These are phyloP conservation scores for Botrytis sinoallii DNA, from an alignment of 2,329 filamentous ascomycete genomes.

Conservation along the genomic window DNA sequence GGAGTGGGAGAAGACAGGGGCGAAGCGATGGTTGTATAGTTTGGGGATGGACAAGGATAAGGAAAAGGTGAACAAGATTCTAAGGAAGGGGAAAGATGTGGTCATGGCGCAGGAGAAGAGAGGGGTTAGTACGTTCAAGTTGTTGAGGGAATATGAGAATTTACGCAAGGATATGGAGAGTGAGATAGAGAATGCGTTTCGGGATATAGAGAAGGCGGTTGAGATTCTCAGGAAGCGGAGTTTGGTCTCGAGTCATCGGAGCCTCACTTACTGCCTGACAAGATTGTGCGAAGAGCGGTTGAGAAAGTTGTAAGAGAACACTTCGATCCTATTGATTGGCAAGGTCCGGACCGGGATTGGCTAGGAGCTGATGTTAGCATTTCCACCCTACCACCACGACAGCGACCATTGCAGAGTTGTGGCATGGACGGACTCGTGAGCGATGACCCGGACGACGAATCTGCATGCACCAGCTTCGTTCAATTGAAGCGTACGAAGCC, in stretches of 20 bases:
- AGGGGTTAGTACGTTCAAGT: background rate
- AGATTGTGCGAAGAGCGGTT: background rate
- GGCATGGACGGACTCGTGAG: background rate
- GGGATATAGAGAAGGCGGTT: background rate
- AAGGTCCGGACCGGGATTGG: constrained; percentile 7
- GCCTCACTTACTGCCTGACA: background rate
- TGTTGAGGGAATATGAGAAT: constrained; percentile 4
- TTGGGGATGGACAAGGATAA: constrained; percentile 5
- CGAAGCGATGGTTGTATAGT: background rate
- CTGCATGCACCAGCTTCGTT: background rate
- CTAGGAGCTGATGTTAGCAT: background rate
- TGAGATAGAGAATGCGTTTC: background rate
- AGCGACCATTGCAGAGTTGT: background rate
- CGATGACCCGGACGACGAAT: background rate
- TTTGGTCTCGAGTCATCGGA: background rate
- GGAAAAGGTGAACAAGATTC: background rate
- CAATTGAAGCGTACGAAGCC: background rate
- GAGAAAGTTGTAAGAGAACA: background rate
- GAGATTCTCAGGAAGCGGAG: too few relatives aligned
- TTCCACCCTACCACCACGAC: background rate
- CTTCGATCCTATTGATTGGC: background rate
- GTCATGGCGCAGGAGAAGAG: background rate
- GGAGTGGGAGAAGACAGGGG: constrained; percentile 3
- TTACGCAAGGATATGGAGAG: background rate
- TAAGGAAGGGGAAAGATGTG: background rate